A percentile compares a stretch with the other conserved stretches of the same genome.
These are phyloP conservation scores for Kwoniella botswanensis DNA, from an alignment of 768 basidiomycete genomes.

Conservation along the genomic window DNA sequence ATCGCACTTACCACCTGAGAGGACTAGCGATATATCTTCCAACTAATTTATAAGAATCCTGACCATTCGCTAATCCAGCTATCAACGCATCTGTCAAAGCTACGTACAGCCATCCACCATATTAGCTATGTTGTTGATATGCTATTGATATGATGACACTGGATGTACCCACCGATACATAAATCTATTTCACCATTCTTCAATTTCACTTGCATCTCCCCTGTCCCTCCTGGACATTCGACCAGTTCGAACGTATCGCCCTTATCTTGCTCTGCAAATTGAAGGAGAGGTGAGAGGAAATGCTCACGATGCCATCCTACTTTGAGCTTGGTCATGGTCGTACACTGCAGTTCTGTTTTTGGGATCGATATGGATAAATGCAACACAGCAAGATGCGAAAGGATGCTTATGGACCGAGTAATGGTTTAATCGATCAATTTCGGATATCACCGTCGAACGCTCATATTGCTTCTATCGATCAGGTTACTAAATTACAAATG, in stretches of 20 bases:
- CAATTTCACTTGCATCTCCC: slow-evolving; percentile 59
- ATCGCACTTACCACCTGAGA: slow-evolving; percentile 74
- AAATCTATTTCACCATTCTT: slow-evolving; percentile 56
- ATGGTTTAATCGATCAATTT: not conserved
- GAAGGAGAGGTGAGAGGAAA: slow-evolving; percentile 89
- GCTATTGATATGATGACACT: slow-evolving; percentile 63
- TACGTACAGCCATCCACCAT: slow-evolving; percentile 43
- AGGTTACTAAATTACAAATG: too few relatives aligned
- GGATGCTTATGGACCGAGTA: too few relatives aligned
- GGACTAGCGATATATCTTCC: slow-evolving; percentile 90
- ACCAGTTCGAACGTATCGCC: slow-evolving; percentile 78
- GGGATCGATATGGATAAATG: not conserved
- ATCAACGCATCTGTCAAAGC: slow-evolving; percentile 87
- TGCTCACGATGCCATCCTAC: slow-evolving; percentile 63
- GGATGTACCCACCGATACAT: slow-evolving; percentile 45
- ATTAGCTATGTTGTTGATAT: slow-evolving; percentile 62
- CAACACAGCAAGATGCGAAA: not conserved
- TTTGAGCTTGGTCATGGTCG: slow-evolving; percentile 32
- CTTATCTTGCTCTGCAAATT: slow-evolving; percentile 72
- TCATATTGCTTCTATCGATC: too few relatives aligned
- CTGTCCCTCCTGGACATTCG: slow-evolving; percentile 72
- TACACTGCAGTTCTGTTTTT: not conserved
- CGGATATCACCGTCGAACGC: slow-evolving; percentile 3
- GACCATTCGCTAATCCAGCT: slow-evolving; percentile 89
- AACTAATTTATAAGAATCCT: slow-evolving; percentile 83